A percentile compares a stretch with the other conserved stretches of the same genome.
phyloP scores from a whole-genome alignment of 2,329 filamentous ascomycete species.

The Ophiostoma himal-ulmi region DNA sequence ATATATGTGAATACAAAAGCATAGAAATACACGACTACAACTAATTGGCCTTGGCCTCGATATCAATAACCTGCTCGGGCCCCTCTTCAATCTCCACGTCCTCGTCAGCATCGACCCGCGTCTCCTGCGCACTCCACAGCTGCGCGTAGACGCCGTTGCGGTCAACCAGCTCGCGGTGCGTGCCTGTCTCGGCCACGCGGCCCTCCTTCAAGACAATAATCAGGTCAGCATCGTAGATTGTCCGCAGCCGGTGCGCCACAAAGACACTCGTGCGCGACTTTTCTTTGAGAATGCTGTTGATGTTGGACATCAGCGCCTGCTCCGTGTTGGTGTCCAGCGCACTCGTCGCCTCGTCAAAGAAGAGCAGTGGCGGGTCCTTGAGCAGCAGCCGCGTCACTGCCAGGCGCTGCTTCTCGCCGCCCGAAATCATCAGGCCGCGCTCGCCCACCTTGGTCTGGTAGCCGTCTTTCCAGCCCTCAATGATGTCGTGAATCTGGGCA shows the following conservation, averaged over 20 bases:
- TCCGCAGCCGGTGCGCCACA: constrained; percentile 84
- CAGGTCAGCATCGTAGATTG: constrained; percentile 86
- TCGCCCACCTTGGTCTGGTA: constrained; percentile 81
- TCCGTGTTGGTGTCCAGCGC: constrained; percentile 60
- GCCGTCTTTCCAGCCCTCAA: constrained; percentile 74
- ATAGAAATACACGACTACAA: not conserved
- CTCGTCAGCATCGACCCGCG: constrained; percentile 22
- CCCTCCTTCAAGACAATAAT: constrained; percentile 89
- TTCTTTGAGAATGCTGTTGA: constrained; percentile 85
- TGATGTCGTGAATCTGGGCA: constrained; percentile 78
- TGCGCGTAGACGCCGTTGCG: constrained; percentile 75
- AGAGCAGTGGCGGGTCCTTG: constrained; percentile 36
- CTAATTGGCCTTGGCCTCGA: constrained; percentile 18
- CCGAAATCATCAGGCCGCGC: constrained; percentile 38
- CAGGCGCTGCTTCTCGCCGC: constrained; percentile 53
- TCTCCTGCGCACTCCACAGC: constrained; percentile 61
- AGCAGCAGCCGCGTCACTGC: constrained; percentile 43
- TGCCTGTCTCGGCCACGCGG: constrained; percentile 79
- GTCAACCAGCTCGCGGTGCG: constrained; percentile 77
- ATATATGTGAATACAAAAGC: not conserved
- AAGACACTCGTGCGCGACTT: constrained; percentile 89
- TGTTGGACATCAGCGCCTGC: constrained; percentile 81
- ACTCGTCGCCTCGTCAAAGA: constrained; percentile 32
- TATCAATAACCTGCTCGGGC: constrained; percentile 19
- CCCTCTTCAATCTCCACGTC: constrained; percentile 21